Evolutionary conservation across 495 filamentous ascomycete genomes (phyloP).

Genomic region (Tuber brumale): DNA sequence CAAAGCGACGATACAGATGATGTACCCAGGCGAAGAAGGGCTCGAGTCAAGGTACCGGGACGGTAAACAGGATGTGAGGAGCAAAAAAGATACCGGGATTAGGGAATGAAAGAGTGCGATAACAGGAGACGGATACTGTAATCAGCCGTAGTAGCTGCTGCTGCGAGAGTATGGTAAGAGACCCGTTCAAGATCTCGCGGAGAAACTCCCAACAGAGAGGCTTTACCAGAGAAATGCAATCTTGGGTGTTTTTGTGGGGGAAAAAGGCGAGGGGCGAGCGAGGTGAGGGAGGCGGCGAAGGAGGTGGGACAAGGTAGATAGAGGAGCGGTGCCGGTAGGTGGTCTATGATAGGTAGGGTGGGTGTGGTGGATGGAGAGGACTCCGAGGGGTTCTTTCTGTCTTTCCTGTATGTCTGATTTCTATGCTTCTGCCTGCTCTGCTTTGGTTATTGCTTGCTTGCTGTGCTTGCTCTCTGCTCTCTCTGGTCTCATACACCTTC

Average conservation of each 20-base stretch:
- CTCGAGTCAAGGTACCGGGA: neutral
- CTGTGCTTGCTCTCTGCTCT: neutral
- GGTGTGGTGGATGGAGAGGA: neutral
- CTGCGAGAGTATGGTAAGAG: neutral
- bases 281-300: neutral
- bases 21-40: neutral
- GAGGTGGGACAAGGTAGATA: slow-evolving; percentile 1
- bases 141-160: neutral
- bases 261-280: neutral
- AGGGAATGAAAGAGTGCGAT: neutral
- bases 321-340: neutral
- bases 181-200: neutral
- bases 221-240: neutral
- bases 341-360: neutral
- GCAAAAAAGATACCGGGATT: neutral
- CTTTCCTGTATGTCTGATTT: slow-evolving; percentile 3
- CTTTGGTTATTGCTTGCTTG: neutral
- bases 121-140: neutral
- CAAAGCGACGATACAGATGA: neutral
- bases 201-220: neutral
- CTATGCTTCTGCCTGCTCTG: slow-evolving; percentile 4
- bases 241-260: neutral
- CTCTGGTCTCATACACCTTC: neutral
- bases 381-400: neutral
- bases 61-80: neutral